A percentile compares a stretch with the other conserved stretches of the same genome.
These are phyloP conservation scores for Pythium insidiosum DNA, from an alignment of 352 stramenopile species.

Conservation along the genomic window DNA sequence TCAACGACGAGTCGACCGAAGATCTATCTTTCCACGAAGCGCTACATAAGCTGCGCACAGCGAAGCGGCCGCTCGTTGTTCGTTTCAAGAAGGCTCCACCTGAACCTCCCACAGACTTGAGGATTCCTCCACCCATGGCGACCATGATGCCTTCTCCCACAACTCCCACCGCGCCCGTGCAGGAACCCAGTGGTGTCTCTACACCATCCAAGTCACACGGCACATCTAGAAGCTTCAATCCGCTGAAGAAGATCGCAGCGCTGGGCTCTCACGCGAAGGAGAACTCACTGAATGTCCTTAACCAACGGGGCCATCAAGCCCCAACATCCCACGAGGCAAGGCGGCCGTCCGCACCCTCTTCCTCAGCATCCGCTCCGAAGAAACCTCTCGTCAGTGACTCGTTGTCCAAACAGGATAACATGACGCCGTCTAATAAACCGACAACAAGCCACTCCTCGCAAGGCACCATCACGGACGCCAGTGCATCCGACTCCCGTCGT, in stretches of 20 bases:
- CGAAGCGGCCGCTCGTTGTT: conserved; percentile 76
- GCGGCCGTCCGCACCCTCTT: conserved; percentile 5
- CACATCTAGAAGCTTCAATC: conserved; percentile 16
- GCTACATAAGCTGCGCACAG: conserved; percentile 76
- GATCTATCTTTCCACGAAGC: conserved; percentile 76
- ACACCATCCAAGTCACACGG: not conserved
- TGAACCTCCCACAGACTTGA: conserved; percentile 23
- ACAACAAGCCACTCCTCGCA: not conserved
- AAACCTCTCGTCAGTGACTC: not conserved
- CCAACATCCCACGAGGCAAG: conserved; percentile 6
- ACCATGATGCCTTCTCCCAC: conserved; percentile 2
- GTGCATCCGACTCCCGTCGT: conserved; percentile 3
- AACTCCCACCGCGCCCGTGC: not conserved
- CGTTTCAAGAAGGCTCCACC: conserved; percentile 71
- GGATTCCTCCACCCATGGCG: conserved; percentile 6
- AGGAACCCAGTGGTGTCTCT: not conserved
- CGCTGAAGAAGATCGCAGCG: conserved; percentile 22
- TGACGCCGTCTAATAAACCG: not conserved
- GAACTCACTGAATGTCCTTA: conserved; percentile 19
- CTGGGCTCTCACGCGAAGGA: conserved; percentile 20
- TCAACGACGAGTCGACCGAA: conserved; percentile 74
- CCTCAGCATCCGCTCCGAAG: not conserved
- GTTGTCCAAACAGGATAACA: too few relatives aligned
- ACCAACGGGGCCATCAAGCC: too few relatives aligned
- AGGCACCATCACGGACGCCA: not conserved